A percentile compares a stretch with the other conserved stretches of the same genome.
Conservation (phyloP, 805 yeast genomes). For the Wickerhamiella cacticola region DNA sequence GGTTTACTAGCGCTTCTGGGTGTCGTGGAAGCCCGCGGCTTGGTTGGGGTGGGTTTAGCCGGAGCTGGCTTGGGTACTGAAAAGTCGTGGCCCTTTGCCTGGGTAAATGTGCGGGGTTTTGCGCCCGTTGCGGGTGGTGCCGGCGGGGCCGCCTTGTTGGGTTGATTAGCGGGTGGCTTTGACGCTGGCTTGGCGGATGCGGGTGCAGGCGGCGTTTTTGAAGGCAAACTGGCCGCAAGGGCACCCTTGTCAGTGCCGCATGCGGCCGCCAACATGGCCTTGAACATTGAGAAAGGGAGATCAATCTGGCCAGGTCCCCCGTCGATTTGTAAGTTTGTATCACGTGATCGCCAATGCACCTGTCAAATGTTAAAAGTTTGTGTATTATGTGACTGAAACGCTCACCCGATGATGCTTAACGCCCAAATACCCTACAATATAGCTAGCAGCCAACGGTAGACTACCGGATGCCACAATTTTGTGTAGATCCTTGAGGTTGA, state of each 20-base stretch:
- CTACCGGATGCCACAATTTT: constrained; percentile 14
- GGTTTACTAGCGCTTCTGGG: background rate
- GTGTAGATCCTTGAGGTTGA: constrained; percentile 17
- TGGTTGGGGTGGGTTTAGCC: background rate
- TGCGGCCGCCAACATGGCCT: constrained; percentile 13
- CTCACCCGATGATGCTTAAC: constrained; percentile 16
- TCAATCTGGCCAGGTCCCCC: too few species aligned
- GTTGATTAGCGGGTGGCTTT: background rate
- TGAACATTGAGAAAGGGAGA: constrained; percentile 2
- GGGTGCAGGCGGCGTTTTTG: background rate
- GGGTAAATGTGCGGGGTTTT: constrained; percentile 4
- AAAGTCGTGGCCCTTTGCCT: background rate
- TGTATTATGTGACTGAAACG: background rate
- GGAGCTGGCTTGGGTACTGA: background rate
- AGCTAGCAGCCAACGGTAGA: constrained; percentile 19
- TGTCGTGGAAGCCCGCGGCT: background rate
- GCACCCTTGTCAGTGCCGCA: constrained; percentile 6
- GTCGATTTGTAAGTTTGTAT: background rate
- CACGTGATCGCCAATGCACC: constrained; percentile 2
- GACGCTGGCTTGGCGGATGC: background rate
- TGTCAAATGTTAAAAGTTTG: background rate
- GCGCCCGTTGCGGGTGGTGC: too few species aligned
- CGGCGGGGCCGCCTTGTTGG: background rate
- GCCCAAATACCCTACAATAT: constrained; percentile 16
- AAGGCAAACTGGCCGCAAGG: background rate